Conservation (phyloP, 257 asterid species). For the Rehmannia glutinosa region DNA sequence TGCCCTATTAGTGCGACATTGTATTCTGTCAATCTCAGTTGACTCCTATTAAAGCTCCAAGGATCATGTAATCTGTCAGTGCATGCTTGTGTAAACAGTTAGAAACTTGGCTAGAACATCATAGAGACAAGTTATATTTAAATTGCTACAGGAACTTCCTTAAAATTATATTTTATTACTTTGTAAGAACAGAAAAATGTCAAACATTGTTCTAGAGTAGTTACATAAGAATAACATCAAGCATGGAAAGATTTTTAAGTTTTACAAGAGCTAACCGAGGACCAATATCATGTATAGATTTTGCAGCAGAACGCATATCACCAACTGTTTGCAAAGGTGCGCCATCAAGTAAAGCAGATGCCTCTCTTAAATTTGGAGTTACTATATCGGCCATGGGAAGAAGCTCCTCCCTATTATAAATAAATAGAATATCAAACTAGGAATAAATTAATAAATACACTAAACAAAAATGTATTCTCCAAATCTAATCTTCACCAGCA, state of each 20-base stretch:
- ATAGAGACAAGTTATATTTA: background rate
- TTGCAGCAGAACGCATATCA: slow-evolving; percentile 95
- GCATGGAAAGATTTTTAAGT: background rate
- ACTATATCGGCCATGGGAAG: slow-evolving; percentile 88
- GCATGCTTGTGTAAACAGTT: too few relatives aligned
- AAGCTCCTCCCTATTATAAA: slow-evolving; percentile 64
- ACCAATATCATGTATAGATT: slow-evolving; percentile 69
- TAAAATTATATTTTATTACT: background rate
- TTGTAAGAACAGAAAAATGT: background rate
- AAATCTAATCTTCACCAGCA: background rate
- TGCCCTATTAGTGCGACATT: background rate
- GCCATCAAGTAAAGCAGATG: slow-evolving; percentile 86
- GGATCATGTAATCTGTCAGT: background rate
- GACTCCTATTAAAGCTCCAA: background rate
- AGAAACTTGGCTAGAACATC: background rate
- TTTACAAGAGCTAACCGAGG: slow-evolving; percentile 54
- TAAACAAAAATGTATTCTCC: background rate
- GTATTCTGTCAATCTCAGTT: background rate
- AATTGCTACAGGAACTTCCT: background rate
- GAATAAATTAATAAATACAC: background rate
- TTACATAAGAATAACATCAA: slow-evolving; percentile 13
- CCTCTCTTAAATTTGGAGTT: slow-evolving; percentile 91
- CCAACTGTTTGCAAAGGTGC: slow-evolving; percentile 54
- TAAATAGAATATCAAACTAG: slow-evolving; percentile 4
- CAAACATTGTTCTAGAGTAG: background rate